Evolutionary conservation across 1,284 basidiomycete species (phyloP), one percentile per base, ranked within the genome.

Genomic region (Fomitopsis palustris): DNA sequence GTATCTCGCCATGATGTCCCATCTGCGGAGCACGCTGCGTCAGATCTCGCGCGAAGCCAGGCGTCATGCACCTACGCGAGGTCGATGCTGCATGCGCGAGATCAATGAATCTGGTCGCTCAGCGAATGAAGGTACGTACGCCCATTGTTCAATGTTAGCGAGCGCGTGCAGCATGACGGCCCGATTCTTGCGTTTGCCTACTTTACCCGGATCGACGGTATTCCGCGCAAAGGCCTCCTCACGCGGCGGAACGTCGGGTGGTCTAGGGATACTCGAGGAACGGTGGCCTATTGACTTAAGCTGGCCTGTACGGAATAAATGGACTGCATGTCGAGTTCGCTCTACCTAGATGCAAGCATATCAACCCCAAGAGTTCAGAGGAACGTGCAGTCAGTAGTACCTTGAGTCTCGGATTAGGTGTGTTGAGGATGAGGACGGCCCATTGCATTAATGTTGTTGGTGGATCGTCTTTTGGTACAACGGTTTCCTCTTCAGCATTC

Each of bases 121-220:
- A 27, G 8, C n/a, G 10, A 23, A 6, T 45, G 41, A 14, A 12
- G n/a, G 10, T 2, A 86, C 87, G 81, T 66, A 88, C 86, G 93
- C 93, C 89, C 92, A 96, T 69, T 94, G 93, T 67, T 95, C 93
- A 55, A 96, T 94, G 70, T 94, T 94, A 1, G 93, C 93, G 4
- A 95, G 77, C 2, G 92, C 90, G 75, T 94, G 81, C 21, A 95
- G 75, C 84, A 94, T 84, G 4, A 87, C 83, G 3, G 90, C 87
- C 21, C 88, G 77, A 65, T 85, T 91, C 71, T 86, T 87, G 53
- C 88, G 74, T 57, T 79, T 85, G 42, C 79, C 82, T 42, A 87
- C 78, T 64, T 86, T 85, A 0, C 78, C 80, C 0, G 90, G 87
- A 59, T 84, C 80, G 1, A 92, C 85, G 0, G 81, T 82, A 58